phyloP scores from a whole-genome alignment of 108 stramenopile species.

The Stephanodiscus triporus region DNA sequence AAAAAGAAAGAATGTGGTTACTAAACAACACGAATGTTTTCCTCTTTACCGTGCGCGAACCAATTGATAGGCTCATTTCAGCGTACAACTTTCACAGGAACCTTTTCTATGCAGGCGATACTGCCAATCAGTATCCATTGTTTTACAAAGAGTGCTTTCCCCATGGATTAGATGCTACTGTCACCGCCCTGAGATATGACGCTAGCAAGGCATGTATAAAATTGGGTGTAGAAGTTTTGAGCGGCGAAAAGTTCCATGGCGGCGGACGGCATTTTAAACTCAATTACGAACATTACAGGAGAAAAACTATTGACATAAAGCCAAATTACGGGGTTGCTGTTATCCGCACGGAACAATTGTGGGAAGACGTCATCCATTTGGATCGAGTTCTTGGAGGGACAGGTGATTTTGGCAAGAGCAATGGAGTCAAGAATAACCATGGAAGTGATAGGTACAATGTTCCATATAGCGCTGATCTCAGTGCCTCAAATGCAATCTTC shows the following conservation, averaged over 20 bases:
- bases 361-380: background rate
- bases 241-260: background rate
- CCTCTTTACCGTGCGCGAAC: conserved; percentile 12
- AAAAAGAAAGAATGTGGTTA: background rate
- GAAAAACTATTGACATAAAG: background rate
- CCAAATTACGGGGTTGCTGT: conserved; percentile 14
- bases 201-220: background rate
- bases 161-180: background rate
- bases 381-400: background rate
- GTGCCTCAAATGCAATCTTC: background rate
- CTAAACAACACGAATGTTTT: conserved; percentile 13
- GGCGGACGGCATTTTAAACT: conserved; percentile 10
- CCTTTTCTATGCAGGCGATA: background rate
- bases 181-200: background rate
- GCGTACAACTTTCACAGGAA: conserved; percentile 16
- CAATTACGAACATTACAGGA: conserved; percentile 5
- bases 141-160: conserved; percentile 18
- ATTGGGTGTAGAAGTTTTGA: conserved; percentile 4
- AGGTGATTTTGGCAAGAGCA: background rate
- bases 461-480: background rate
- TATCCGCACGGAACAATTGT: conserved; percentile 8
- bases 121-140: background rate
- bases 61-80: conserved; percentile 9
- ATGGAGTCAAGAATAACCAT: background rate
- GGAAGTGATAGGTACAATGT: background rate